Conservation (phyloP, 129 eudicot genomes). For the Escallonia herrerae region DNA sequence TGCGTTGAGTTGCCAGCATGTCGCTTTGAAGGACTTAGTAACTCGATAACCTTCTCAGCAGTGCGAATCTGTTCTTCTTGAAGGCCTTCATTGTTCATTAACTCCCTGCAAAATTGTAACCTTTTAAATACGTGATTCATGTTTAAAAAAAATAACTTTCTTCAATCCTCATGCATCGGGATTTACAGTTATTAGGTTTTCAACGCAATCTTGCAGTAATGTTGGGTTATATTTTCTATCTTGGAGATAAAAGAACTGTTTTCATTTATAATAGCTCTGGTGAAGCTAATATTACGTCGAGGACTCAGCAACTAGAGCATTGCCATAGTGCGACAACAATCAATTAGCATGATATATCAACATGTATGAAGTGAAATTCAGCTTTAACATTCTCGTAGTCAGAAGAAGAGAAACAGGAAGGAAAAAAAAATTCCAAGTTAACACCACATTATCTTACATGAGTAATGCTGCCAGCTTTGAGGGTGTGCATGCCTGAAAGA, state of each 20-base stretch:
- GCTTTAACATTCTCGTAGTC: background rate
- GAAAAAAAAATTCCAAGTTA: background rate
- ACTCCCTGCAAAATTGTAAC: slow-evolving; percentile 34
- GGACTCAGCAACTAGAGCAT: too few relatives aligned
- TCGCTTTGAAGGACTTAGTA: slow-evolving; percentile 31
- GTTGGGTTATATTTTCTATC: background rate
- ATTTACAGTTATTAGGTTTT: too few relatives aligned
- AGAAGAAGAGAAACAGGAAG: background rate
- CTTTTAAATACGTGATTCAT: background rate
- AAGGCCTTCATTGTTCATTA: slow-evolving; percentile 33
- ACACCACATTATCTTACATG: slow-evolving; percentile 33
- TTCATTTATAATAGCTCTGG: background rate
- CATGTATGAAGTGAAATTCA: background rate
- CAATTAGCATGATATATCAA: background rate
- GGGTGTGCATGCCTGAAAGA: slow-evolving; percentile 71
- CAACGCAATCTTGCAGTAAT: too few relatives aligned
- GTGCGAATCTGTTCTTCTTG: slow-evolving; percentile 43
- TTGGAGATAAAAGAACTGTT: too few relatives aligned
- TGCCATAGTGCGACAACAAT: background rate
- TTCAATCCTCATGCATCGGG: too few relatives aligned
- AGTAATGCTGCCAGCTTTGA: slow-evolving; percentile 49
- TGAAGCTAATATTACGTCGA: too few relatives aligned
- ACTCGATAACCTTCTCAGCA: slow-evolving; percentile 42
- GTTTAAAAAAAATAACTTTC: too few relatives aligned
- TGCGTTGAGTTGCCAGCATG: slow-evolving; percentile 8